Base-by-base conservation (phyloP, 768 basidiomycete genomes). In the Auricularia cornea region DNA sequence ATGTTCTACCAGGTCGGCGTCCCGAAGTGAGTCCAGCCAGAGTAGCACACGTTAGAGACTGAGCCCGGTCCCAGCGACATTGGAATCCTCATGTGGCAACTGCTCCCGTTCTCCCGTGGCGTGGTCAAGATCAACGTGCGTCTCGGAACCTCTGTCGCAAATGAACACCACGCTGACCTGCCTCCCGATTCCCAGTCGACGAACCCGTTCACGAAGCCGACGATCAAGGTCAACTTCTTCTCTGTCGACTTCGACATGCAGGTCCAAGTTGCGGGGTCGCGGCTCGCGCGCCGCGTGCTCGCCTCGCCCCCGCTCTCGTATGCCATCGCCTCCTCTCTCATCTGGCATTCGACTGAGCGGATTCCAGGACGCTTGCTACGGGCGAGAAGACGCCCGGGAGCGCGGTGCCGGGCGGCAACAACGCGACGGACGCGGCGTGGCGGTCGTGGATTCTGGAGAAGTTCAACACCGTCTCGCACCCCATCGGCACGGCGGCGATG, bases 91-190 rank as follows among this genome's bases (percentile, higher is more conserved):
- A 75, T 79, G 72, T 85, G 84, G 83, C 77, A 78, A 61, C 75
- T 85, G 20, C 75, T 85, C 3, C 83, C 83, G 1, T 84, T 84
- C 72, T 80, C 80, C 70, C 72, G 83, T 29, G 84, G 84, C 6
- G 76, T 68, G n/a, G 79, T 84, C 31, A 73, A 72, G 59, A 79
- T 83, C 66, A 78, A 72, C 6, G 81, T 82, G 38, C 35, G 72
- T 52, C 51, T 28, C 16, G 35, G 10, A 8, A 38, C 35, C 35
- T 38, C 20, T 52, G 51, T 20, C 51, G 6, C 51, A n/a, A n/a
- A n/a, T n/a, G n/a, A n/a, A n/a, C n/a, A n/a, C n/a, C n/a, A n/a
- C n/a, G 3, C 40, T 38, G 51, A 52, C 20, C 20, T 11, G 11
- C n/a, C 12, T n/a, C 20, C 28, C 28, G 51, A 26, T n/a, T n/a